Conservation (phyloP, 306 rosid genomes). For the Heteromeles arbutifolia region DNA sequence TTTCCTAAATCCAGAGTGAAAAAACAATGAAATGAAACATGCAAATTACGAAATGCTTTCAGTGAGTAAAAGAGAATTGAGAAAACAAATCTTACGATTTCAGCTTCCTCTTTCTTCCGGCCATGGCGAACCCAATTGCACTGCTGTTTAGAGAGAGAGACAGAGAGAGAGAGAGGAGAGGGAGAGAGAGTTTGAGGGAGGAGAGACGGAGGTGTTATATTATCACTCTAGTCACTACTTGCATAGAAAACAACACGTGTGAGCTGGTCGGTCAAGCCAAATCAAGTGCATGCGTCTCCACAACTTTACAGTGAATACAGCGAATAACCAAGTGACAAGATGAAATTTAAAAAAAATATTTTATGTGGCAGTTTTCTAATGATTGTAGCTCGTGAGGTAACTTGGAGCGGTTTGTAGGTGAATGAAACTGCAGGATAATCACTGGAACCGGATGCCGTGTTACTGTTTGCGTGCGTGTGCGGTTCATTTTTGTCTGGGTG, state of each 20-base stretch:
- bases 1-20: neutral
- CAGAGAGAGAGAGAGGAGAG: neutral
- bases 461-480: neutral
- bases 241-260: neutral
- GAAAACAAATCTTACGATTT: constrained; percentile 48
- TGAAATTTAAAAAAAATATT: neutral
- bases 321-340: neutral
- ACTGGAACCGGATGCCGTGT: neutral
- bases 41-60: neutral
- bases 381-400: neutral
- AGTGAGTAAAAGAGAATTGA: neutral
- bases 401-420: neutral
- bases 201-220: neutral
- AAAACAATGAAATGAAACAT: neutral
- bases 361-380: neutral
- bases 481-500: neutral
- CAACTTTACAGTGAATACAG: neutral
- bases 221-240: neutral
- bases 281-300: neutral
- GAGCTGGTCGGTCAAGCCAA: neutral
- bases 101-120: constrained; percentile 54
- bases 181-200: neutral
- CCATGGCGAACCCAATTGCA: constrained; percentile 31
- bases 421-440: neutral
- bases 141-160: neutral